Evolutionary conservation across 2,329 filamentous ascomycete species (phyloP), one percentile per base, ranked within the genome.

Genomic region (Ophiostoma sp.): DNA sequence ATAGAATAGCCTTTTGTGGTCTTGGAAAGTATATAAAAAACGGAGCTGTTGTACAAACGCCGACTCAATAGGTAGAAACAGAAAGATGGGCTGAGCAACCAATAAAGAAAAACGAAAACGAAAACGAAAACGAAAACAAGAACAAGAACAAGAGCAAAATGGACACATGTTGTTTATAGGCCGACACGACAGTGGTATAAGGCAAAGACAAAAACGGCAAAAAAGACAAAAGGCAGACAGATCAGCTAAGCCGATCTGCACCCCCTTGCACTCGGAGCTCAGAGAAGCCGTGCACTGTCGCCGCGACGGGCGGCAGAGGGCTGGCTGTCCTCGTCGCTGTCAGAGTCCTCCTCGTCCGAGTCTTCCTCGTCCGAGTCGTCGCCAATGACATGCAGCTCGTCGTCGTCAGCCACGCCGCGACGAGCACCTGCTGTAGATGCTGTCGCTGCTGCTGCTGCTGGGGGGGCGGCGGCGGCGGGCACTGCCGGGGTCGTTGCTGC

Each of bases 301-400:
- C 57, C 60, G 8, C 27, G 52, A 15, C 67, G 44, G 1, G 60
- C 60, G 2, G 68, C 52, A 17, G 66, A 27, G 15, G 39, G 23
- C 27, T 48, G 13, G 35, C 62, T 67, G 13, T 67, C 73, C 39
- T 72, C 74, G 4, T 73, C 74, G 35, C 75, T 73, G 23, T 73
- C 73, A 52, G 76, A 77, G 44, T 77, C 73, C 67, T 76, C 77
- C 48, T 78, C 78, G 64, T 73, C 73, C 62, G 76, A 77, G 44
- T 77, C 73, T 67, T 76, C 77, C 52, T 78, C 78, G 64, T 79
- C 80, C 4, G 82, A 79, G 6, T 81, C 81, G 15, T 82, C 83
- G 4, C 84, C 84, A 67, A 86, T 80, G 1, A 85, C 83, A 73
- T 86, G 84, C 72, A 83, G 81, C 67, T 81, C 80, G 33, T 77